Evolutionary conservation across 805 yeast species (phyloP).

Genomic region (Clavispora fructus): DNA sequence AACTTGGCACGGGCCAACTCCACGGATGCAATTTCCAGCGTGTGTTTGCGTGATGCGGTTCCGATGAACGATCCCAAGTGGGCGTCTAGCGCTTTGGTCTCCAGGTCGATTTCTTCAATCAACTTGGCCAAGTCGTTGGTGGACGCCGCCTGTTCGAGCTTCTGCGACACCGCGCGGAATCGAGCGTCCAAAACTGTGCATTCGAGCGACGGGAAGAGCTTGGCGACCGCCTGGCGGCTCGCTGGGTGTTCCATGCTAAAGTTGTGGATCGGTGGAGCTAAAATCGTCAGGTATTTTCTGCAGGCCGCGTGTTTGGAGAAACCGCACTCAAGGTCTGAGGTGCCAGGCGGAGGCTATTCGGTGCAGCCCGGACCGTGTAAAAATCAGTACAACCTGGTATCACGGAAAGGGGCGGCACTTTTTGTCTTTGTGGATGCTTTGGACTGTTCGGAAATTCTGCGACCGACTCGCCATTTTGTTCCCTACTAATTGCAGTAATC

Average conservation of each 20-base stretch:
- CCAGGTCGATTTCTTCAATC: constrained; percentile 22
- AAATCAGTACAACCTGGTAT: no score
- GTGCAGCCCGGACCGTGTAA: no score
- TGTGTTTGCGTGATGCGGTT: constrained; percentile 25
- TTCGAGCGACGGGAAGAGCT: constrained; percentile 8
- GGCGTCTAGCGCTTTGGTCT: constrained; percentile 20
- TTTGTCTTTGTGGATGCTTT: not conserved
- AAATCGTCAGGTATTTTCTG: not conserved
- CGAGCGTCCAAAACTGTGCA: constrained; percentile 4
- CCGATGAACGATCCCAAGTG: constrained; percentile 21
- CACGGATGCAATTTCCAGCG: constrained; percentile 38
- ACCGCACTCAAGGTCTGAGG: no score
- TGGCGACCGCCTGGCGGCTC: not conserved
- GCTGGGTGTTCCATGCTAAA: not conserved
- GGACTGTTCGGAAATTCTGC: no score
- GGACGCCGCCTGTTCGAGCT: constrained; percentile 19
- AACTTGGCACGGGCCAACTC: constrained; percentile 61
- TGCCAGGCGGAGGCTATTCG: no score
- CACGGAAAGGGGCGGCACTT: no score
- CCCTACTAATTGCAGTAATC: not conserved
- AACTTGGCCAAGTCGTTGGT: constrained; percentile 26
- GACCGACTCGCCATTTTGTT: no score
- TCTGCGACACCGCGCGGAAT: constrained; percentile 3
- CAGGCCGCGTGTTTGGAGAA: not conserved
- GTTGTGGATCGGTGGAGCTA: not conserved